Evolutionary conservation across 1,284 basidiomycete genomes (phyloP), one percentile per base, ranked within the genome.

Genomic region (Sanghuangporus sanghuang): DNA sequence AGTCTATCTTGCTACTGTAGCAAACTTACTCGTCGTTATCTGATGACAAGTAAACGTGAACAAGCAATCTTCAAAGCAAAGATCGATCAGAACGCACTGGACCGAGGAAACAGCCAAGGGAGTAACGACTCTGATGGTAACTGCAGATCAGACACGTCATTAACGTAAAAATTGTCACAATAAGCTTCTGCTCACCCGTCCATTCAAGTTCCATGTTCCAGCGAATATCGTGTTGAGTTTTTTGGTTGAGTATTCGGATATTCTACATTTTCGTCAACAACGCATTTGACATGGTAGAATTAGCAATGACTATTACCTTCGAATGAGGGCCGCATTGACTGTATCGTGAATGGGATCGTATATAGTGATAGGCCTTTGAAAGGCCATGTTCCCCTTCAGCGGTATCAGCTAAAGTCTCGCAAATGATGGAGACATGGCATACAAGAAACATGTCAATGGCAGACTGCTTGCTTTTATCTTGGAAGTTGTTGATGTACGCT

Each of bases 401-500:
- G 39, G 8, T 4, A 32, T 52, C 18, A 21, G 50, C 55, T 18
- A 16, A 3, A 46, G 61, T 11, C 58, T 50, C 35, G 12, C 27
- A 27, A 35, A 21, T 57, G 16, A 2, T 32, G 11, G 40, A 35
- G 42, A 36, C 57, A 63, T 3, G 8, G 73, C 85, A 61, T 64
- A 95, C 94, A 67, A 99, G 80, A 68, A 99, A 90, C 83, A 95
- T 90, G 72, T 99, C 97, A 67, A 99, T 98, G 0, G 96, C 93
- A 18, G 85, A 78, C 71, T 99, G 97, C 74, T 99, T 99, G 52
- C 84, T 86, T 74, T 93, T 94, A 74, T 99, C 97, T 69, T 96
- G 93, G 73, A 99, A 98, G 73, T 98, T 98, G 74, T 96, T 97
- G 74, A 98, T 97, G 72, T 98, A 98, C 62, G 96, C 95, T 64